Conservation (phyloP, 805 yeast genomes). For the Candida hungchunana region DNA sequence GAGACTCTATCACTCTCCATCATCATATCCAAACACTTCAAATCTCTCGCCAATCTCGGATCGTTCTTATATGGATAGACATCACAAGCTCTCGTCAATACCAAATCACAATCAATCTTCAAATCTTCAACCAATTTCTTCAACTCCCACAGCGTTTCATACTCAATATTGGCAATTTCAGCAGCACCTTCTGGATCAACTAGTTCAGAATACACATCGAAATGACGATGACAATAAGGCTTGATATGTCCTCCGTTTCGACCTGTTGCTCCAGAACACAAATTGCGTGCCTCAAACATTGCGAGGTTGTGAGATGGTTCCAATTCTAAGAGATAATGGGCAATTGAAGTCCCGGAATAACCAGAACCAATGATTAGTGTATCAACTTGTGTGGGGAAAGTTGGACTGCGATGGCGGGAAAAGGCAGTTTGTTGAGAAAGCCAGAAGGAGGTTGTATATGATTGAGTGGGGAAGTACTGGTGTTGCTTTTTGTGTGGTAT, state of each 20-base stretch:
- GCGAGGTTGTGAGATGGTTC: constrained; percentile 21
- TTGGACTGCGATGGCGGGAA: constrained; percentile 7
- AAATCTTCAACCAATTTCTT: constrained; percentile 29
- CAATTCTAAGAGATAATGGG: constrained; percentile 30
- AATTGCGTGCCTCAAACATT: constrained; percentile 37
- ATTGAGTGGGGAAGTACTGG: background rate
- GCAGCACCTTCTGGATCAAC: constrained; percentile 26
- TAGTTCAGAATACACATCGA: constrained; percentile 2
- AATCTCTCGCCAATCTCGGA: constrained; percentile 9
- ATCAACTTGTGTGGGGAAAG: constrained; percentile 34
- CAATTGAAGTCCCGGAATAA: constrained; percentile 38
- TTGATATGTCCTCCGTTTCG: constrained; percentile 46
- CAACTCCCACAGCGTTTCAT: constrained; percentile 29
- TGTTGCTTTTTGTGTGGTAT: too few species aligned
- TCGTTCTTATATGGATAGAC: constrained; percentile 25
- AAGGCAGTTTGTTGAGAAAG: constrained; percentile 8
- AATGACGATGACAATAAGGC: constrained; percentile 26
- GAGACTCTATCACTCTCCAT: constrained; percentile 28
- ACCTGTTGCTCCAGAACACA: constrained; percentile 41
- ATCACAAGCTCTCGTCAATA: constrained; percentile 30
- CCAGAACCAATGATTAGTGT: constrained; percentile 40
- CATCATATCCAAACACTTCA: constrained; percentile 11
- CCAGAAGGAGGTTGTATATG: constrained; percentile 6
- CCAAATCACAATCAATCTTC: constrained; percentile 35
- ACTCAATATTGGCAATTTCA: constrained; percentile 33